These are phyloP conservation scores for Exsudoporus frostii DNA, from an alignment of 768 basidiomycete genomes.

Conservation along the genomic window DNA sequence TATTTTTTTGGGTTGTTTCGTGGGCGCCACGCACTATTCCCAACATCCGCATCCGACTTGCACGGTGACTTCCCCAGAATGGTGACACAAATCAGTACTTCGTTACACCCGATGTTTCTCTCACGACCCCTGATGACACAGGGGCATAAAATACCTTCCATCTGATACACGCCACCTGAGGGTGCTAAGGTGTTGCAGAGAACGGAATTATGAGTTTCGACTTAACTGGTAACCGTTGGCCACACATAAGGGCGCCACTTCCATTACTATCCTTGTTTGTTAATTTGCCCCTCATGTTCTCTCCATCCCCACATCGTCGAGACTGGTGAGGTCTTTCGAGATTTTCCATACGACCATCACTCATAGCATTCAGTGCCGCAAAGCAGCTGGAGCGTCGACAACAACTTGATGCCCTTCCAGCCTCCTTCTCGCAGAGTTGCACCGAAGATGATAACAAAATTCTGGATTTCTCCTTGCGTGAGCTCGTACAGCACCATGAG, in stretches of 20 bases:
- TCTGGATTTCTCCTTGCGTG: constrained; percentile 35
- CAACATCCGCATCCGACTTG: neutral
- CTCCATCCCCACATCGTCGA: constrained; percentile 22
- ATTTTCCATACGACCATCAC: neutral
- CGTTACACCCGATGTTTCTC: neutral
- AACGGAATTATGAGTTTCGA: neutral
- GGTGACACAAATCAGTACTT: neutral
- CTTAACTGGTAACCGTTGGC: neutral
- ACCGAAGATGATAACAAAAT: constrained; percentile 36
- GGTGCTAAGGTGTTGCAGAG: neutral
- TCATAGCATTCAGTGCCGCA: constrained; percentile 21
- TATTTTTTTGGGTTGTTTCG: too few relatives aligned
- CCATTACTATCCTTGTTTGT: neutral
- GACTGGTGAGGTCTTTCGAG: constrained; percentile 27
- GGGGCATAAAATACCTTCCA: neutral
- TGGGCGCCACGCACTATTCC: neutral
- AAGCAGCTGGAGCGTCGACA: constrained; percentile 34
- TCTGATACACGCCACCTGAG: neutral
- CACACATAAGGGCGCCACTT: constrained; percentile 4
- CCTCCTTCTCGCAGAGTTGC: constrained; percentile 26
- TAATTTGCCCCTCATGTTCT: constrained; percentile 20
- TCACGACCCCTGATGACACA: constrained; percentile 7
- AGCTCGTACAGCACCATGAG: constrained; percentile 35
- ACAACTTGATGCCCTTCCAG: constrained; percentile 30
- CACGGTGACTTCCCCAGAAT: too few relatives aligned